These are phyloP conservation scores for Serendipita sp. DNA, from an alignment of 768 basidiomycete genomes.

Conservation along the genomic window DNA sequence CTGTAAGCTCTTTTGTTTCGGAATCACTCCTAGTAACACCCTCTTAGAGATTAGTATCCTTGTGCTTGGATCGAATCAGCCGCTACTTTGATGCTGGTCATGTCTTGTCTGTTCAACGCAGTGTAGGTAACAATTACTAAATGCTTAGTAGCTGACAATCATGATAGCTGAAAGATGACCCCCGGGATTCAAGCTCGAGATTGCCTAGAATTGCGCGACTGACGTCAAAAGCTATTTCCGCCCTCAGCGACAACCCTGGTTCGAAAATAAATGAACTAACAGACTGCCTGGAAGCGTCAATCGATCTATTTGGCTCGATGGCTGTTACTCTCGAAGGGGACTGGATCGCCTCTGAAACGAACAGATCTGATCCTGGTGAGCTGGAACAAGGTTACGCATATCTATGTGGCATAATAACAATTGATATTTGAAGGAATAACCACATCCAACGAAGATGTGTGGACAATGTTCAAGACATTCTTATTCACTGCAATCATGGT, in stretches of 20 bases:
- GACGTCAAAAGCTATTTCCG: background rate
- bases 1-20: background rate
- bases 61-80: background rate
- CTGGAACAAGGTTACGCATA: too few relatives aligned
- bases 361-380: background rate
- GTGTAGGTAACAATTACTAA: background rate
- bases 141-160: too few relatives aligned
- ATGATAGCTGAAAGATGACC: background rate
- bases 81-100: background rate
- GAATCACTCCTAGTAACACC: background rate
- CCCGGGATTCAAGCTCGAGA: background rate
- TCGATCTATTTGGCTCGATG: background rate
- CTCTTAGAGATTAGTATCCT: background rate
- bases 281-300: background rate
- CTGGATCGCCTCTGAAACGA: background rate
- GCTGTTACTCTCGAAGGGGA: background rate
- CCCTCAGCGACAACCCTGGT: background rate
- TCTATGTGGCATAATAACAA: too few relatives aligned
- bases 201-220: background rate
- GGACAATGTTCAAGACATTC: conserved; percentile 56
- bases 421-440: too few relatives aligned
- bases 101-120: background rate
- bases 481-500: conserved; percentile 63
- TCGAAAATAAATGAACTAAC: background rate
- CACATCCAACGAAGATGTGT: conserved; percentile 22